Percentiles rank a stretch among this genome's conserved stretches.
phyloP scores from a whole-genome alignment of 2,329 filamentous ascomycete genomes.

The Lecanicillium sp. region DNA sequence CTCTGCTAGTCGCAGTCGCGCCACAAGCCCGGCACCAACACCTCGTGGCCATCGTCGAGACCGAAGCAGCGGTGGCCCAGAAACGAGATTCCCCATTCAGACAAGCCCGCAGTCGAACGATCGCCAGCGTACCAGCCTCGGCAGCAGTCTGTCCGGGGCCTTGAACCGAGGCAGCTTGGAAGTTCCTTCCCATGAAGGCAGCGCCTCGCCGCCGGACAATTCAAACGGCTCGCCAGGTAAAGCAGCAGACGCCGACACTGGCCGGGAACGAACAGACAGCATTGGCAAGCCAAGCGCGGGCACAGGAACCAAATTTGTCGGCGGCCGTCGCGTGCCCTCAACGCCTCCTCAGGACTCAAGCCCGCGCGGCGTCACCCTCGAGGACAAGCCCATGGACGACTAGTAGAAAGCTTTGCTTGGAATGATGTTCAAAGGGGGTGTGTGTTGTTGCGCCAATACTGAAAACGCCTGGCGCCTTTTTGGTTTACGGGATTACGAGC shows the following conservation, averaged over 20 bases:
- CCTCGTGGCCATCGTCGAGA: constrained; percentile 65
- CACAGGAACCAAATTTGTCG: constrained; percentile 35
- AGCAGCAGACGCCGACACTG: constrained; percentile 10
- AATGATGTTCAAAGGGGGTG: too few relatives aligned
- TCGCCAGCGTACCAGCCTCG: constrained; percentile 42
- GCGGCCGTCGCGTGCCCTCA: constrained; percentile 33
- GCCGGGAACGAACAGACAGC: constrained; percentile 14
- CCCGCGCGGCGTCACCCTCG: constrained; percentile 40
- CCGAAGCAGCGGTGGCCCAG: constrained; percentile 63
- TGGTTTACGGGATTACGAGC: too few relatives aligned
- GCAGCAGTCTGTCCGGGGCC: constrained; percentile 39
- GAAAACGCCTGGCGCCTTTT: too few relatives aligned
- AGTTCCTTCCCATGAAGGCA: constrained; percentile 57
- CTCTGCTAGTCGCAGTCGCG: constrained; percentile 59
- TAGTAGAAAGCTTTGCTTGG: constrained; percentile 19
- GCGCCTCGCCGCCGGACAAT: constrained; percentile 30
- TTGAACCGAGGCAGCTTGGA: constrained; percentile 67
- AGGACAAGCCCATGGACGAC: constrained; percentile 46
- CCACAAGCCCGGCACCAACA: constrained; percentile 63
- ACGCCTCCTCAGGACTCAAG: constrained; percentile 23
- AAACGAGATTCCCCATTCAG: constrained; percentile 79
- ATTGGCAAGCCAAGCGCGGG: constrained; percentile 14
- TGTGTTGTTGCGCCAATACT: too few relatives aligned
- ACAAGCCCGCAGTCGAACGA: constrained; percentile 53
- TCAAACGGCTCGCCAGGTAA: constrained; percentile 32